phyloP scores from a whole-genome alignment of 306 rosid genomes.

The Dicorynia guianensis region DNA sequence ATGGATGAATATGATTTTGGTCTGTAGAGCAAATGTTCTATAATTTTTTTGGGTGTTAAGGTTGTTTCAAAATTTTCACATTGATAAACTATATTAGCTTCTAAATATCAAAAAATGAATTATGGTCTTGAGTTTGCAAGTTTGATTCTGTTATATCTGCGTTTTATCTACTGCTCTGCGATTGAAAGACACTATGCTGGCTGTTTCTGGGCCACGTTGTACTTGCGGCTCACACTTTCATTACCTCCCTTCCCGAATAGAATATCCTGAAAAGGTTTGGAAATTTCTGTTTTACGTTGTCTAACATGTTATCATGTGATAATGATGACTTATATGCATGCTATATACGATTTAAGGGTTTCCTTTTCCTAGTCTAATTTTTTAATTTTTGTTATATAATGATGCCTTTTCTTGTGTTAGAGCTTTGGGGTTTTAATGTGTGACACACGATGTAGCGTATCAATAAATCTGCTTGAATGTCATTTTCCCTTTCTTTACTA shows the following conservation, averaged over 20 bases:
- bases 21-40: background rate
- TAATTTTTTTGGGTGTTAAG: slow-evolving; percentile 15
- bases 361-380: background rate
- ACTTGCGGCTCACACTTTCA: background rate
- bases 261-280: too few relatives aligned
- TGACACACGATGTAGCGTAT: background rate
- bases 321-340: too few relatives aligned
- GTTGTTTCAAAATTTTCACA: background rate
- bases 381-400: background rate
- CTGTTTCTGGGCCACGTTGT: background rate
- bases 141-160: background rate
- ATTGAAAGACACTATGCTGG: slow-evolving; percentile 16
- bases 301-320: too few relatives aligned
- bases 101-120: background rate
- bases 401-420: background rate
- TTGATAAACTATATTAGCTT: background rate
- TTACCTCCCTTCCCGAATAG: background rate
- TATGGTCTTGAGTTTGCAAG: background rate
- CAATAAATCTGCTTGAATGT: background rate
- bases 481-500: background rate
- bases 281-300: too few relatives aligned
- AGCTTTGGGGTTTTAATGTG: background rate
- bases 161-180: background rate
- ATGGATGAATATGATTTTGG: slow-evolving; percentile 20
- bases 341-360: too few relatives aligned